Conservation (phyloP, 306 rosid species). For the Glycine latifolia region DNA sequence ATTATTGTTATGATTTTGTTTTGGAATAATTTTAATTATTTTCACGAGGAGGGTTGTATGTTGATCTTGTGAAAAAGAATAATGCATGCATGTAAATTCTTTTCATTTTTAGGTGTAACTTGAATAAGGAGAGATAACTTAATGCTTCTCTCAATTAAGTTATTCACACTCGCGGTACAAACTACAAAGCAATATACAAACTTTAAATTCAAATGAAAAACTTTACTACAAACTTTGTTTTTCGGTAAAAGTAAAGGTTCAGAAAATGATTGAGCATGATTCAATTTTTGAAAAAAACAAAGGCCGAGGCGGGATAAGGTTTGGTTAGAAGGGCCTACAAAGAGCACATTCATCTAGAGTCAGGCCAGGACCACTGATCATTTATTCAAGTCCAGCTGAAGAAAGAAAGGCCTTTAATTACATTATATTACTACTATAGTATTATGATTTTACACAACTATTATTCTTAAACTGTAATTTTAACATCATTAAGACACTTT, state of each 20-base stretch:
- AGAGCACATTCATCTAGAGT: constrained; percentile 47
- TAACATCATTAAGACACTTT: not conserved
- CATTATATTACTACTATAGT: not conserved
- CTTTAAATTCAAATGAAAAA: not conserved
- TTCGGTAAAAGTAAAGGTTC: constrained; percentile 14
- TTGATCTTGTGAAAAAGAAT: no score
- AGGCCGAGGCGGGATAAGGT: constrained; percentile 25
- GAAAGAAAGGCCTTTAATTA: not conserved
- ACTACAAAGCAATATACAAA: not conserved
- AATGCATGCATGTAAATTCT: no score
- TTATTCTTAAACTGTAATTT: not conserved
- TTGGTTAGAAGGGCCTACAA: constrained; percentile 48
- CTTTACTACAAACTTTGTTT: not conserved
- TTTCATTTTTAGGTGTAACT: not conserved
- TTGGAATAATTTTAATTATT: not conserved
- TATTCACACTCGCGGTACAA: no score
- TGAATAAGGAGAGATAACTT: not conserved
- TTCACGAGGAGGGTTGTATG: not conserved
- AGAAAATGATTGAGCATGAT: constrained; percentile 13
- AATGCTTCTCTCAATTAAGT: no score
- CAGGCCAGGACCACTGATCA: constrained; percentile 42
- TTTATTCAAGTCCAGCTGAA: not conserved
- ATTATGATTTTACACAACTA: no score
- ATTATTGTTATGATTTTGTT: not conserved
- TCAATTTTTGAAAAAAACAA: constrained; percentile 33